Percentiles rank a stretch among this genome's conserved stretches.
phyloP scores from a whole-genome alignment of 164 flowering plant species.

The Magnolia officinalis region DNA sequence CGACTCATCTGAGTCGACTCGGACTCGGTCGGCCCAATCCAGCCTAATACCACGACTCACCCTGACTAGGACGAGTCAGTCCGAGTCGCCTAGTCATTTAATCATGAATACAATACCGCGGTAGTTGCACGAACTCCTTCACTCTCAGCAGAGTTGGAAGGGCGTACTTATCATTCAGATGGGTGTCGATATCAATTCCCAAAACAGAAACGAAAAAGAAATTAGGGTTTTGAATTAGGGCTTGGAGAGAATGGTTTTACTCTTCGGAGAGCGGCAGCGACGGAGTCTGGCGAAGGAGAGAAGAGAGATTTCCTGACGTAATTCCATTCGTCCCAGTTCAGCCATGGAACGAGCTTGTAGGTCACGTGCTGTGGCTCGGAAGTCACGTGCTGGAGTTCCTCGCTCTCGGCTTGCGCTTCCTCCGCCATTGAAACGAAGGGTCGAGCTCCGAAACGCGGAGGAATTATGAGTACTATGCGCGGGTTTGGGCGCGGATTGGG shows the following conservation, averaged over 20 bases:
- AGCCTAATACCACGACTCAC: too few species aligned
- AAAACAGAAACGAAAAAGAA: not conserved
- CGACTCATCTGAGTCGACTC: too few species aligned
- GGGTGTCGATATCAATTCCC: not conserved
- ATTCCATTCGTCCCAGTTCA: constrained; percentile 86
- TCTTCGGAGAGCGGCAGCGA: constrained; percentile 49
- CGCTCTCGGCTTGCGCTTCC: not conserved
- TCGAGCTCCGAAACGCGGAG: not conserved
- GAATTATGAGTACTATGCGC: too few species aligned
- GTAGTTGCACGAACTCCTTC: too few species aligned
- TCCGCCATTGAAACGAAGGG: not conserved
- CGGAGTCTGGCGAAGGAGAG: constrained; percentile 52
- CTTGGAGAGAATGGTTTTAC: constrained; percentile 26
- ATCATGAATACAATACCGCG: too few species aligned
- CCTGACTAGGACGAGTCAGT: too few species aligned
- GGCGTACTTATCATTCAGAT: not conserved
- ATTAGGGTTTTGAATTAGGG: not conserved
- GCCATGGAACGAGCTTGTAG: constrained; percentile 76
- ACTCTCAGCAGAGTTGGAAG: too few species aligned
- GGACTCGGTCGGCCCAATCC: too few species aligned
- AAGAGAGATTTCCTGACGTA: constrained; percentile 64
- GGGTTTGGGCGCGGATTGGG: too few species aligned
- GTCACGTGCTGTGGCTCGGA: constrained; percentile 1
- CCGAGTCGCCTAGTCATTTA: too few species aligned
- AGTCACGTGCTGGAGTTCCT: not conserved